Base-by-base conservation (phyloP, 305 asterid genomes). In the Ajuga reptans region DNA sequence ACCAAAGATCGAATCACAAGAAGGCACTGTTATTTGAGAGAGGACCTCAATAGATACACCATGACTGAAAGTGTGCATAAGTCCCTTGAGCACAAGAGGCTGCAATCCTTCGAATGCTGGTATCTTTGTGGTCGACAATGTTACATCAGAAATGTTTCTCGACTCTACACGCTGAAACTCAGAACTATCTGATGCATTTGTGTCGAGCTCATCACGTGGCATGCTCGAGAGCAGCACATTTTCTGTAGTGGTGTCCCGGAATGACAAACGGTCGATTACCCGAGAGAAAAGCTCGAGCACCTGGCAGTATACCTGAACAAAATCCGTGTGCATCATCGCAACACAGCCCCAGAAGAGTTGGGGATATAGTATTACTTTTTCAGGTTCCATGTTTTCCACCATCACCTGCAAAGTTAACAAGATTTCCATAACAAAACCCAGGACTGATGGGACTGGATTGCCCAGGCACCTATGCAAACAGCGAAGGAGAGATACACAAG, bases 311-410 rank as follows among this genome's bases (percentile, higher is more conserved):
- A 94, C 98, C 74, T 94, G 98, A 72, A 94, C 81, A 58, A 94
- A 94, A 63, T 94, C 99, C 0, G 98, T 94, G 78, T 94, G 99
- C 99, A 91, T 89, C 99, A 94, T 91, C 29, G 99, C 97, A 18
- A 94, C 97, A 75, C 99, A 94, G 10, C 98, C 99, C 99, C 99
- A 94, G 83, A 94, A 94, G 74, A 94, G 98, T 79, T 94, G 99
- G 61, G 99, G 99, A 74, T 94, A 94, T 5, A 94, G 83, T 73
- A 94, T 94, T 58, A 94, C 93, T 81, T 94, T 91, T 78, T 94
- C 98, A 1, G 96, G 97, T 83, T 91, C 99, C 99, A 94, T 94
- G 80, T 91, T 94, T 80, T 94, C 97, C 72, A 94, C 99, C 99
- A 94, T 94, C 69, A 94, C 97, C 83, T 86, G 99, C 85, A 94